These are phyloP conservation scores for Pseudonitzschia multiseries DNA, from an alignment of 108 stramenopile genomes.

Conservation along the genomic window DNA sequence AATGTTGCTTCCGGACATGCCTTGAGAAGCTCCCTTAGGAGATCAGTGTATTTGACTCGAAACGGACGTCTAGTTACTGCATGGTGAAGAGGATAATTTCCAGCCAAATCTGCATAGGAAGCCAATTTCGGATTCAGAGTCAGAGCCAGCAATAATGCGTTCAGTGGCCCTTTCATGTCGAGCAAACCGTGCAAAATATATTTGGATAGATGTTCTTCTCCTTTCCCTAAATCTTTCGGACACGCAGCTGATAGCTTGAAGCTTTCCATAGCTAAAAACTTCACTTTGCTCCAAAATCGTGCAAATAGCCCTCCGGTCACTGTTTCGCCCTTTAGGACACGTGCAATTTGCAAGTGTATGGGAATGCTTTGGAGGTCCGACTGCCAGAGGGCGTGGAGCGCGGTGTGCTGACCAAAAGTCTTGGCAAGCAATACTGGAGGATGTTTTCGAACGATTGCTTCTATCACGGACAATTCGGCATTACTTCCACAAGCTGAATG, in stretches of 20 bases:
- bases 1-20: slow-evolving; percentile 37
- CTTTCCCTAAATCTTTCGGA: slow-evolving; percentile 2
- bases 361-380: slow-evolving; percentile 45
- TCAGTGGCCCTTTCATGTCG: slow-evolving; percentile 26
- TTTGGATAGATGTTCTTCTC: background rate
- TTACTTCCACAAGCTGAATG: slow-evolving; percentile 45
- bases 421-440: slow-evolving; percentile 17
- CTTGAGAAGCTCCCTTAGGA: slow-evolving; percentile 27
- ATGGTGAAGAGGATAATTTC: slow-evolving; percentile 40
- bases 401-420: slow-evolving; percentile 37
- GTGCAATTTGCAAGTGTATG: slow-evolving; percentile 30
- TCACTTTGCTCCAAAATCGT: slow-evolving; percentile 44
- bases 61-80: slow-evolving; percentile 36
- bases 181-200: slow-evolving; percentile 36
- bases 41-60: slow-evolving; percentile 36
- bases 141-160: slow-evolving; percentile 35
- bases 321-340: slow-evolving; percentile 27
- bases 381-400: slow-evolving; percentile 39
- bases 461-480: slow-evolving; percentile 30
- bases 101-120: slow-evolving; percentile 26
- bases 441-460: slow-evolving; percentile 31
- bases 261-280: slow-evolving; percentile 27
- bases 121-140: slow-evolving; percentile 35
- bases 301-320: slow-evolving; percentile 31
- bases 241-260: slow-evolving; percentile 13